These are phyloP conservation scores for Cryphonectria naterciae DNA, from an alignment of 2,329 filamentous ascomycete species.

Conservation along the genomic window DNA sequence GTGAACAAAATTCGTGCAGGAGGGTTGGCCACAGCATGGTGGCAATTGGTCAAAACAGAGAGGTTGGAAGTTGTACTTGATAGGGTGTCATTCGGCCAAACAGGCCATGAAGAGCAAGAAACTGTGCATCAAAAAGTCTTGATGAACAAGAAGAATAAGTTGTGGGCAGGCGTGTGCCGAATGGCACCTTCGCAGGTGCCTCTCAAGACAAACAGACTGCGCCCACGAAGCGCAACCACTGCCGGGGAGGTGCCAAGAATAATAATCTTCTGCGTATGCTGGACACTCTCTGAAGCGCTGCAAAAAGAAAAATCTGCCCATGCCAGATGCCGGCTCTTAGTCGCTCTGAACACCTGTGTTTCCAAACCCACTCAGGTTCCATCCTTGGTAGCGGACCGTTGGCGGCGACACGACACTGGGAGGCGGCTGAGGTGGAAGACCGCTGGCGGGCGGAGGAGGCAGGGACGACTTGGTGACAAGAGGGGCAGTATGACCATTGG, in stretches of 20 bases:
- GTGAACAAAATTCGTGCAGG: not conserved
- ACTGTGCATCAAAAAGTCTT: not conserved
- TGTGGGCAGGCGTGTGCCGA: not conserved
- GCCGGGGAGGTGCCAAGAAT: not conserved
- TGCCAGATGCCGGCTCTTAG: slow-evolving; percentile 12
- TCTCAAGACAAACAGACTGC: not conserved
- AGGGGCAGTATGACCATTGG: slow-evolving; percentile 33
- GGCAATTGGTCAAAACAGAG: not conserved
- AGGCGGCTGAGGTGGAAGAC: slow-evolving; percentile 42
- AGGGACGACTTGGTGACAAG: slow-evolving; percentile 28
- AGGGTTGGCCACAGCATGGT: not conserved
- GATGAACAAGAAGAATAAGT: not conserved
- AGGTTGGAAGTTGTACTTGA: not conserved
- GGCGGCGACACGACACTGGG: slow-evolving; percentile 35
- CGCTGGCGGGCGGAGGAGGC: slow-evolving; percentile 36
- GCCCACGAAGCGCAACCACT: not conserved
- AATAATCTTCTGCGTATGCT: not conserved
- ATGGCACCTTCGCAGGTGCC: not conserved
- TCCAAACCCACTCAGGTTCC: slow-evolving; percentile 47
- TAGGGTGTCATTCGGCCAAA: not conserved
- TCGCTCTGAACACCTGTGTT: slow-evolving; percentile 42
- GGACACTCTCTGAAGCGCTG: not conserved
- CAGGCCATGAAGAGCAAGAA: not conserved
- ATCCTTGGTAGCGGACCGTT: slow-evolving; percentile 42
- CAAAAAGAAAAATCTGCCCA: not conserved